These are phyloP conservation scores for Gynandropsis gynandra DNA, from an alignment of 345 rosid species.

Conservation along the genomic window DNA sequence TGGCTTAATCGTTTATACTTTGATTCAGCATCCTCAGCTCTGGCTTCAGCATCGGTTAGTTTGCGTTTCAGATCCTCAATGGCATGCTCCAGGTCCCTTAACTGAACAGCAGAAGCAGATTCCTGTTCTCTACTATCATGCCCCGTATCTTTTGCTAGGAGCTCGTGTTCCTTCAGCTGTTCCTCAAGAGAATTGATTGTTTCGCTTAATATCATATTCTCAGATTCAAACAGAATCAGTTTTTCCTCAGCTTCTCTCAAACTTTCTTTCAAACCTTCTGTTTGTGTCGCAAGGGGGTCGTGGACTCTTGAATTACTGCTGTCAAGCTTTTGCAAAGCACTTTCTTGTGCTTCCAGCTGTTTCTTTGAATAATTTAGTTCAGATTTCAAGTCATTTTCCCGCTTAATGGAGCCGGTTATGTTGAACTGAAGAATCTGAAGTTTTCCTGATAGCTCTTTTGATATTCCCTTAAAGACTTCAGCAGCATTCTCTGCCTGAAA, in stretches of 20 bases:
- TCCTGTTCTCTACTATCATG: conserved; percentile 19
- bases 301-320: conserved; percentile 37
- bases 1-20: conserved; percentile 38
- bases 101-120: conserved; percentile 28
- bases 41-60: conserved; percentile 40
- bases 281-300: conserved; percentile 43
- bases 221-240: conserved; percentile 32
- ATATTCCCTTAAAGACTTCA: conserved; percentile 55
- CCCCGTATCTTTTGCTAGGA: conserved; percentile 14
- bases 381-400: conserved; percentile 47
- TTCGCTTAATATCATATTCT: conserved; percentile 31
- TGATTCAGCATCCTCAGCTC: conserved; percentile 49
- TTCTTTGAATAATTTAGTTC: conserved; percentile 38
- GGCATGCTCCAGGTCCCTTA: conserved; percentile 29
- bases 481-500: conserved; percentile 71
- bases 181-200: conserved; percentile 41
- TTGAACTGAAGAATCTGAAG: conserved; percentile 61
- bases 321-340: conserved; percentile 42
- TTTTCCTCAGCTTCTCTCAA: conserved; percentile 54
- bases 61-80: conserved; percentile 40
- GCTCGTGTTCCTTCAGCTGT: conserved; percentile 19
- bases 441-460: conserved; percentile 61
- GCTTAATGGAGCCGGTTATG: conserved; percentile 48
- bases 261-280: conserved; percentile 43
- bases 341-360: conserved; percentile 49